Evolutionary conservation across 371 early-diverging fungal genomes (phyloP), one percentile per base, ranked within the genome.

Genomic region (Dichotomocladium elegans): DNA sequence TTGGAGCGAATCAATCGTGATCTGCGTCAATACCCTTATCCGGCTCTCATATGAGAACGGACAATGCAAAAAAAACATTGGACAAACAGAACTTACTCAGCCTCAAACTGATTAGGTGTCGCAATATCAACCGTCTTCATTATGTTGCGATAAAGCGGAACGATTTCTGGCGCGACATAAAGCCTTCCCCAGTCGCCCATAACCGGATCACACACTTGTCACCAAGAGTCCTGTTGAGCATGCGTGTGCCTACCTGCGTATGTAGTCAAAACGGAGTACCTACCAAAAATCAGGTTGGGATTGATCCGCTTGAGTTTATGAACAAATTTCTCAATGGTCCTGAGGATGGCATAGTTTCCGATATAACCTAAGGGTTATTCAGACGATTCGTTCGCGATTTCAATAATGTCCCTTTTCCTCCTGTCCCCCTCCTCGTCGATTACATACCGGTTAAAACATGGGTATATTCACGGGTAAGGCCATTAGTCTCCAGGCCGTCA

Each of bases 21-120:
- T 73, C 24, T 76, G 89, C 0, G 92, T 63, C 1, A 96, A 74
- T 19, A 76, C 61, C 55, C 86, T 85, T 55, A 24, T 4, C 19
- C n/a, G n/a, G n/a, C n/a, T n/a, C 15, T 14, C 12, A 22, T 14
- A 21, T 31, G 26, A 28, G 41, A 8, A 25, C 9, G 35, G 27
- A 21, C n/a, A n/a, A n/a, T n/a, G n/a, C n/a, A n/a, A n/a, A n/a
- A n/a, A 27, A 17, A 40, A 6, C 8, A 30, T 25, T 30, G 14
- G 19, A 30, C 35, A 27, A 40, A 8, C 9, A 11, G 14, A 26
- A 58, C 76, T 58, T 81, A 86, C 87, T 93, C 92, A 17, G 91
- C 90, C 65, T 96, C 96, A 42, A 89, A 93, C 53, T 88, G 91
- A 66, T 96, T 96, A 1, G 97, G 97, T n/a, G 93, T 92, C 14